phyloP scores from a whole-genome alignment of 176 grass and related monocot genomes.

The Puya raimondii region DNA sequence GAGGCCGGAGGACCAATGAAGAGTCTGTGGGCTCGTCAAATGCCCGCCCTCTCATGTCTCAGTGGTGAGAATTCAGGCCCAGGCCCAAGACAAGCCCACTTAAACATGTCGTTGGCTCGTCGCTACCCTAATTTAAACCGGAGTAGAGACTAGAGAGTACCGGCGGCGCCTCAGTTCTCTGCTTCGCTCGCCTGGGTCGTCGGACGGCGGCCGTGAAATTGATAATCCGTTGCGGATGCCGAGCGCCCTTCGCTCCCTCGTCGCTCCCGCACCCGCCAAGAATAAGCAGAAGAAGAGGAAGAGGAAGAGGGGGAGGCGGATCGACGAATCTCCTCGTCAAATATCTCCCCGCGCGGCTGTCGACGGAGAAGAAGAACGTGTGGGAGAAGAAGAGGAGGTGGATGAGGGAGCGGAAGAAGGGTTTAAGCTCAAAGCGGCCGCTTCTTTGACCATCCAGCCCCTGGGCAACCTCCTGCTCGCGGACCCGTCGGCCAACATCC shows the following conservation, averaged over 20 bases:
- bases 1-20: too few relatives aligned
- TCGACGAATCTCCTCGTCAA: not conserved
- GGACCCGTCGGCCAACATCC: slow-evolving; percentile 34
- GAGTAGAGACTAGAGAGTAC: too few relatives aligned
- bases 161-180: too few relatives aligned
- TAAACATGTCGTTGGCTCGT: too few relatives aligned
- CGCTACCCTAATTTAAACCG: too few relatives aligned
- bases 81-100: too few relatives aligned
- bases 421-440: slow-evolving; percentile 15
- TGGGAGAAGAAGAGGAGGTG: not conserved
- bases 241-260: not conserved
- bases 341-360: not conserved
- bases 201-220: too few relatives aligned
- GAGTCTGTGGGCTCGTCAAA: too few relatives aligned
- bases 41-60: too few relatives aligned
- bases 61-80: too few relatives aligned
- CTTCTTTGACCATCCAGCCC: slow-evolving; percentile 40
- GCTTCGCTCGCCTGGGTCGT: too few relatives aligned
- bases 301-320: not conserved
- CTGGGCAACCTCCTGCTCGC: slow-evolving; percentile 75
- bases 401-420: not conserved
- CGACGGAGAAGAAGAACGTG: not conserved
- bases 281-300: not conserved
- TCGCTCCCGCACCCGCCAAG: not conserved
- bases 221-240: not conserved